These are phyloP conservation scores for Phytophthora foliorum DNA, from an alignment of 352 stramenopile genomes.

Conservation along the genomic window DNA sequence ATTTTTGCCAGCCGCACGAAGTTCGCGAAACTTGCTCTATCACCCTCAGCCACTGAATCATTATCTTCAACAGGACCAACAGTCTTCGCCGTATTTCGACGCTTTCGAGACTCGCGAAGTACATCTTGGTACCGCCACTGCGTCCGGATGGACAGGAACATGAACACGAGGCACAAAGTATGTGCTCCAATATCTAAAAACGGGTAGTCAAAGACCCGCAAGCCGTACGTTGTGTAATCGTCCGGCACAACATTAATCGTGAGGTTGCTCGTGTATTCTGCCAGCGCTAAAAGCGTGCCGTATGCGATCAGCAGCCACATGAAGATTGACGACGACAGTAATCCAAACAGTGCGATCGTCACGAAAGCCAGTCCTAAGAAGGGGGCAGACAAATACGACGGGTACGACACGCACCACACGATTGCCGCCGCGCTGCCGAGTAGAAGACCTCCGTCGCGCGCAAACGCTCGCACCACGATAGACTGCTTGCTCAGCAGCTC, in stretches of 20 bases:
- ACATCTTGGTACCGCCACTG: conserved; percentile 81
- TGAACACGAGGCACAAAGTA: conserved; percentile 79
- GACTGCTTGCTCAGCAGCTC: conserved; percentile 72
- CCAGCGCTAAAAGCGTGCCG: conserved; percentile 58
- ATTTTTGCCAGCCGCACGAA: conserved; percentile 61
- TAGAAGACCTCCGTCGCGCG: conserved; percentile 73
- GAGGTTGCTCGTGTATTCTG: conserved; percentile 78
- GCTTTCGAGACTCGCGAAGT: conserved; percentile 51
- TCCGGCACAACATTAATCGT: conserved; percentile 56
- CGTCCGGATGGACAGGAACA: conserved; percentile 84
- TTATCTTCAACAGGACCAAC: conserved; percentile 17
- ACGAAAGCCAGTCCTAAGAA: conserved; percentile 76
- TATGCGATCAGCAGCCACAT: conserved; percentile 78
- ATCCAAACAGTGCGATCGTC: conserved; percentile 72
- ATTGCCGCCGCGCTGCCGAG: conserved; percentile 74
- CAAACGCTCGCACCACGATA: conserved; percentile 71
- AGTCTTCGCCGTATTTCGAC: conserved; percentile 31
- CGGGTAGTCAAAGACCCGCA: conserved; percentile 78
- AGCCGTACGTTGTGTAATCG: conserved; percentile 68
- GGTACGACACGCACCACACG: conserved; percentile 85
- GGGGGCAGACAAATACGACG: conserved; percentile 76
- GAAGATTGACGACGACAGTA: conserved; percentile 57
- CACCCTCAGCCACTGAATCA: conserved; percentile 18
- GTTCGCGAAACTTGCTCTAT: conserved; percentile 44
- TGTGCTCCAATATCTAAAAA: conserved; percentile 82